phyloP scores from a whole-genome alignment of 148 eudicot genomes.

The Rhododendron henanense region DNA sequence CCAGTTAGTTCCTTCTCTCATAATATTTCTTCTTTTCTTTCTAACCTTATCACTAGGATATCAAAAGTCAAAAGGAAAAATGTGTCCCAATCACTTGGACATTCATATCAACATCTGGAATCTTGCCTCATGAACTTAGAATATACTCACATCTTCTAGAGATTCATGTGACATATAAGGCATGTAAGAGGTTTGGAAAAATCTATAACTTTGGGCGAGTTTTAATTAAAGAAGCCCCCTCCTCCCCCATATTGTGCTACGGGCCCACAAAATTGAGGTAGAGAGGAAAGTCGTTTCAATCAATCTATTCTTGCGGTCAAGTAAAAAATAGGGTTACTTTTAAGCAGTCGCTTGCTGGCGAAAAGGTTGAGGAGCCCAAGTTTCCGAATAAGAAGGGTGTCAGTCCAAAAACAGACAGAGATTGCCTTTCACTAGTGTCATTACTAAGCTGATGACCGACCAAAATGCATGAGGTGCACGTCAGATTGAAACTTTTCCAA shows the following conservation, averaged over 20 bases:
- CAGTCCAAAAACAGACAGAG: background rate
- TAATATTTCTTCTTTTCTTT: background rate
- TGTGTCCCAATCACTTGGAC: background rate
- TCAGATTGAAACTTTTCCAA: background rate
- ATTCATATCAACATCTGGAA: background rate
- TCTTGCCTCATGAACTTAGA: background rate
- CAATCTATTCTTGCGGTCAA: background rate
- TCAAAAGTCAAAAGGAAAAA: background rate
- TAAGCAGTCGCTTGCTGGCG: background rate
- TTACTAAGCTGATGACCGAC: background rate
- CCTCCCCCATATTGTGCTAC: background rate
- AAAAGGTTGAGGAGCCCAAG: background rate
- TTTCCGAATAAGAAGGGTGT: background rate
- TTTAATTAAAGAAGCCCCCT: background rate
- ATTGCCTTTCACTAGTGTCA: background rate
- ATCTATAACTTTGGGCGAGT: background rate
- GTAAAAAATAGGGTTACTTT: background rate
- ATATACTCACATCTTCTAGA: background rate
- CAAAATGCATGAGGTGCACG: background rate
- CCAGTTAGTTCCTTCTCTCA: background rate
- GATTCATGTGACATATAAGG: background rate
- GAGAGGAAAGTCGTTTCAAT: background rate
- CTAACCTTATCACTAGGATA: background rate
- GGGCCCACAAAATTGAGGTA: background rate
- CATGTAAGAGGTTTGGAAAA: background rate